phyloP scores from a whole-genome alignment of 140 eudicot genomes.

The Ambrosia hybrid region DNA sequence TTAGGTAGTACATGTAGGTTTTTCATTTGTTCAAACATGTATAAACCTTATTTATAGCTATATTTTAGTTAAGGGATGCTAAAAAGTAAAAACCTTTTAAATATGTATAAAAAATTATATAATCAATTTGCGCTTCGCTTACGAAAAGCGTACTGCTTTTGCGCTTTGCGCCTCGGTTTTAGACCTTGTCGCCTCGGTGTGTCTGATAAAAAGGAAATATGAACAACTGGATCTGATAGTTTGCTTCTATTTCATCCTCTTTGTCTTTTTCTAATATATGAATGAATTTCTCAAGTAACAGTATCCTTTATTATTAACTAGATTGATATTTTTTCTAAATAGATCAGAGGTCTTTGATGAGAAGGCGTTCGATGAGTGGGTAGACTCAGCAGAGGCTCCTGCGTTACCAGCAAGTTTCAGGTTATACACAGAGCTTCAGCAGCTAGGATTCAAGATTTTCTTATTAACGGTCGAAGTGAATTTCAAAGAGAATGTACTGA shows the following conservation, averaged over 20 bases:
- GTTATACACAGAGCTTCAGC: slow-evolving; percentile 64
- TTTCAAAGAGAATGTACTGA: slow-evolving; percentile 58
- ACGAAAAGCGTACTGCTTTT: too few species aligned
- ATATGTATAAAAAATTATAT: too few species aligned
- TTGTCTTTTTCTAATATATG: neutral
- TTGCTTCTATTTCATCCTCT: neutral
- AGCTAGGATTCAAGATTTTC: slow-evolving; percentile 59
- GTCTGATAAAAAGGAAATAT: neutral
- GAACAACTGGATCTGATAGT: neutral
- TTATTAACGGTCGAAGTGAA: slow-evolving; percentile 74
- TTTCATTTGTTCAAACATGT: too few species aligned
- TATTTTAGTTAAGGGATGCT: too few species aligned
- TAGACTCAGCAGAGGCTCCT: slow-evolving; percentile 63
- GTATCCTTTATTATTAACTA: slow-evolving; percentile 1
- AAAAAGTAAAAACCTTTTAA: too few species aligned
- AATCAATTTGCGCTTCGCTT: too few species aligned
- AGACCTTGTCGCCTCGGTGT: too few species aligned
- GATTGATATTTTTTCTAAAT: slow-evolving; percentile 14
- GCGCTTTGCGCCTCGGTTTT: too few species aligned
- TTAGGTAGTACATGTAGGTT: too few species aligned
- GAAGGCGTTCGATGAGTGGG: slow-evolving; percentile 61
- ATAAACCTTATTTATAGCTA: too few species aligned
- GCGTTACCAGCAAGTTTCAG: slow-evolving; percentile 78
- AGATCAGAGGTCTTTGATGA: slow-evolving; percentile 67
- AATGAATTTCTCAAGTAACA: slow-evolving; percentile 3